Evolutionary conservation across 805 yeast genomes (phyloP).

Genomic region (Metschnikowia reukaufii): DNA sequence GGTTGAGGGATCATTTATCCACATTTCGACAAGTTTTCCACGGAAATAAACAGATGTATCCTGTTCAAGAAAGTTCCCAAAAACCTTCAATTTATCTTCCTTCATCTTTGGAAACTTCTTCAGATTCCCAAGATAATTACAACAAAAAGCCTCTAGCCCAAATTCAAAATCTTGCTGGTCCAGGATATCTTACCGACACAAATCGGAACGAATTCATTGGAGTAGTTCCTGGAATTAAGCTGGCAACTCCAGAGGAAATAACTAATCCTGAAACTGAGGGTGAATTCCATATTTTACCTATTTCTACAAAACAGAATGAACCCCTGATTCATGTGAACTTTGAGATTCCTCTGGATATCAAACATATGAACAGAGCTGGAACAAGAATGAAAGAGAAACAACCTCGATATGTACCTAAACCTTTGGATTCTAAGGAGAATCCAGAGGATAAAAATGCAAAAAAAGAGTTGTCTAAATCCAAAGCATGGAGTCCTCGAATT

Average conservation of each 20-base stretch:
- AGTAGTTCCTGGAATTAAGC: not conserved
- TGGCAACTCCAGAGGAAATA: too few species aligned
- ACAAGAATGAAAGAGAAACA: too few species aligned
- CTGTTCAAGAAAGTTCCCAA: not conserved
- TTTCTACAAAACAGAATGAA: not conserved
- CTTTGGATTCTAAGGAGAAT: too few species aligned
- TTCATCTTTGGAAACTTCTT: not conserved
- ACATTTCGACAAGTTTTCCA: slow-evolving; percentile 7
- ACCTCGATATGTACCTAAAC: too few species aligned
- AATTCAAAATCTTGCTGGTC: not conserved
- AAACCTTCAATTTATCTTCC: not conserved
- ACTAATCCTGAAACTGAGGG: not conserved
- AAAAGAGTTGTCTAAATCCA: too few species aligned
- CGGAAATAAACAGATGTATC: not conserved
- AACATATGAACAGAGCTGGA: not conserved
- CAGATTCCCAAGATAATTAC: not conserved
- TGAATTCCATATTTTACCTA: not conserved
- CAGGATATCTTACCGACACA: not conserved
- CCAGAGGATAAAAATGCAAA: too few species aligned
- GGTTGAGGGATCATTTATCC: slow-evolving; percentile 5
- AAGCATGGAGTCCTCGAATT: too few species aligned
- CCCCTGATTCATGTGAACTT: not conserved
- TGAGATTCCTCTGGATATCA: not conserved
- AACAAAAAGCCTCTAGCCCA: not conserved
- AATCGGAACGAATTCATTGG: not conserved